phyloP scores from a whole-genome alignment of 192 early-diverging fungal species.

The Coemansia sp. region DNA sequence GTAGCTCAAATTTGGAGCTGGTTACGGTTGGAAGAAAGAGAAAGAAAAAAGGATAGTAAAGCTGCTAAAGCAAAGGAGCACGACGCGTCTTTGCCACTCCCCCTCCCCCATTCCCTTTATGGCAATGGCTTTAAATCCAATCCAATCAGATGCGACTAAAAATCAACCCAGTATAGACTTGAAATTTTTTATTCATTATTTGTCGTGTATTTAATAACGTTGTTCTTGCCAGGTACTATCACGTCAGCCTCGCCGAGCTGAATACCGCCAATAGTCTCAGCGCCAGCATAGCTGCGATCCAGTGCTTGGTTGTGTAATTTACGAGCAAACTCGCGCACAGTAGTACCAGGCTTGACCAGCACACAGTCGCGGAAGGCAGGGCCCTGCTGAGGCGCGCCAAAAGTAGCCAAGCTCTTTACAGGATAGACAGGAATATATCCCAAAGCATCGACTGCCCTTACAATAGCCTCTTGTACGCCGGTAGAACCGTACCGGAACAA shows the following conservation, averaged over 20 bases:
- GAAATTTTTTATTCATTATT: background rate
- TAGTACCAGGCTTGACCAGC: conserved; percentile 68
- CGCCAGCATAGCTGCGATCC: conserved; percentile 62
- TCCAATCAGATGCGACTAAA: too few species aligned
- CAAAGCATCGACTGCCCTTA: conserved; percentile 62
- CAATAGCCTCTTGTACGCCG: conserved; percentile 72
- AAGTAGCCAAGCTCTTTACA: conserved; percentile 72
- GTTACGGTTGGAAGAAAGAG: background rate
- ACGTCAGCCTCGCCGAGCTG: conserved; percentile 59
- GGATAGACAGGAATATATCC: conserved; percentile 73
- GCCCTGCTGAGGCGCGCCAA: conserved; percentile 34
- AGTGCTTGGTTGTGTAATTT: conserved; percentile 55
- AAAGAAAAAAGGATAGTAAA: background rate
- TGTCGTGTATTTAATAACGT: conserved; percentile 28
- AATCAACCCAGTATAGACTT: too few species aligned
- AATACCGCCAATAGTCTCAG: conserved; percentile 74
- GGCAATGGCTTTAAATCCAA: background rate
- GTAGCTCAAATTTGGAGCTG: background rate
- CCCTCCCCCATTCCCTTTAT: background rate
- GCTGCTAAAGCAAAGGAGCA: background rate
- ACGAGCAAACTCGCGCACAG: conserved; percentile 72
- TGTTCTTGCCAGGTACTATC: conserved; percentile 45
- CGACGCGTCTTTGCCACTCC: conserved; percentile 4
- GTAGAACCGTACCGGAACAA: conserved; percentile 82
- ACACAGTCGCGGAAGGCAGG: conserved; percentile 73